Percentiles rank a stretch among this genome's conserved stretches.
phyloP scores from a whole-genome alignment of 1,284 basidiomycete species.

The Ceratobasidium papillatum region DNA sequence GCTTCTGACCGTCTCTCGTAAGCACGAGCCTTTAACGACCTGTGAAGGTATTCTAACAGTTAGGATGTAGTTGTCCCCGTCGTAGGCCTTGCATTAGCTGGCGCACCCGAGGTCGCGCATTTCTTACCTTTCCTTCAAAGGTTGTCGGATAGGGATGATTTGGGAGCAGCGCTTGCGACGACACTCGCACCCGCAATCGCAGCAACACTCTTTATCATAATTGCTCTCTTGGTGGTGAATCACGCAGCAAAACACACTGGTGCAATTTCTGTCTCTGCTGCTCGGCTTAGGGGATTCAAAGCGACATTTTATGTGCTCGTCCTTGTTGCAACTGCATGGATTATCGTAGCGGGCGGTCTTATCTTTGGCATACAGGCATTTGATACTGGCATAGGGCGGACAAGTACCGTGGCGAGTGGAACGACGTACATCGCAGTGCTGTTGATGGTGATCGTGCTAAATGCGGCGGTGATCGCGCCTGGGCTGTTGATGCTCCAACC shows the following conservation, averaged over 20 bases:
- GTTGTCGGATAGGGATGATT: slow-evolving; percentile 57
- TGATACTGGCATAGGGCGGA: slow-evolving; percentile 48
- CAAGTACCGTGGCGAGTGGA: slow-evolving; percentile 67
- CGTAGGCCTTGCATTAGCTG: slow-evolving; percentile 69
- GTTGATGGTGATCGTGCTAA: slow-evolving; percentile 69
- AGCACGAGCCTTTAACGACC: slow-evolving; percentile 51
- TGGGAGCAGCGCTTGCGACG: slow-evolving; percentile 70
- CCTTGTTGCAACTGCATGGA: slow-evolving; percentile 64
- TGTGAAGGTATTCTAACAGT: slow-evolving; percentile 6
- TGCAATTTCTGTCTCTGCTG: slow-evolving; percentile 67
- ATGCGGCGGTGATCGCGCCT: slow-evolving; percentile 74
- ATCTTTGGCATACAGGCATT: slow-evolving; percentile 72
- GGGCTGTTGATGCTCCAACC: slow-evolving; percentile 76
- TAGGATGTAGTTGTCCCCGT: slow-evolving; percentile 68
- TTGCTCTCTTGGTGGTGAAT: slow-evolving; percentile 63
- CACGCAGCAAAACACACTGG: slow-evolving; percentile 63
- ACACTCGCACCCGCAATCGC: slow-evolving; percentile 71
- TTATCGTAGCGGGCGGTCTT: slow-evolving; percentile 71
- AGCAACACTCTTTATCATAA: slow-evolving; percentile 64
- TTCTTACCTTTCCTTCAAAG: slow-evolving; percentile 70
- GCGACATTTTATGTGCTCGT: slow-evolving; percentile 72
- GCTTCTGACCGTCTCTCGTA: slow-evolving; percentile 67
- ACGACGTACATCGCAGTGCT: slow-evolving; percentile 73
- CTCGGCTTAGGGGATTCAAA: slow-evolving; percentile 69
- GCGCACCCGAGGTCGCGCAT: slow-evolving; percentile 74